Conservation (phyloP, 78 protist species). For the Cavenderia fasciculata region DNA sequence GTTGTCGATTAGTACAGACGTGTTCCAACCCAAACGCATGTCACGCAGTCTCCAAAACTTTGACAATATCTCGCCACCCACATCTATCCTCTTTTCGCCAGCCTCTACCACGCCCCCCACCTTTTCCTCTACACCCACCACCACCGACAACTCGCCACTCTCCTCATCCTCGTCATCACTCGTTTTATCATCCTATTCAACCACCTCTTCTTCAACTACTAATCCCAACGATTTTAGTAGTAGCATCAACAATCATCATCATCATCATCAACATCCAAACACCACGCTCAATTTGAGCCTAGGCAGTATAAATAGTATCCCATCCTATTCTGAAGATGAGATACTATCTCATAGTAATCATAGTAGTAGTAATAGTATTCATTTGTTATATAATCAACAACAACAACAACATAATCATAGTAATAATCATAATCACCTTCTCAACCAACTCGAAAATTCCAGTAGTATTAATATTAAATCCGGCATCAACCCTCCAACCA, state of each 20-base stretch:
- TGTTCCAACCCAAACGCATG: not conserved
- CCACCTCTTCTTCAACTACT: too few species aligned
- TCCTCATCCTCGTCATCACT: too few species aligned
- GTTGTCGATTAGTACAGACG: slow-evolving; percentile 22
- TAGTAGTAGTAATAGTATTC: slow-evolving; percentile 7
- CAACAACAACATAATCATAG: not conserved
- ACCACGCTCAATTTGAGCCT: too few species aligned
- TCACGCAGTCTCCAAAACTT: slow-evolving; percentile 49
- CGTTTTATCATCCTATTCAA: too few species aligned
- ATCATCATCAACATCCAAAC: too few species aligned
- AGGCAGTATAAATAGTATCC: too few species aligned
- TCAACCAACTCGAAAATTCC: not conserved
- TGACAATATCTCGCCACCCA: not conserved
- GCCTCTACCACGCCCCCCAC: not conserved
- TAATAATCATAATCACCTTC: slow-evolving; percentile 7
- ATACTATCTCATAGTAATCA: not conserved
- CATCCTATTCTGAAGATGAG: not conserved
- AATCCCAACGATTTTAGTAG: slow-evolving; percentile 3
- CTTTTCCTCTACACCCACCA: not conserved
- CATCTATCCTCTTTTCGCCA: slow-evolving; percentile 3
- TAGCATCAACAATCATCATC: not conserved
- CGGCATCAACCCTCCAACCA: too few species aligned
- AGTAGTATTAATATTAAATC: not conserved
- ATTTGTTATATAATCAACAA: not conserved
- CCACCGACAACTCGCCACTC: not conserved